A percentile compares a stretch with the other conserved stretches of the same genome.
Evolutionary conservation across 306 rosid genomes (phyloP).

Genomic region (Cicer cuneatum): DNA sequence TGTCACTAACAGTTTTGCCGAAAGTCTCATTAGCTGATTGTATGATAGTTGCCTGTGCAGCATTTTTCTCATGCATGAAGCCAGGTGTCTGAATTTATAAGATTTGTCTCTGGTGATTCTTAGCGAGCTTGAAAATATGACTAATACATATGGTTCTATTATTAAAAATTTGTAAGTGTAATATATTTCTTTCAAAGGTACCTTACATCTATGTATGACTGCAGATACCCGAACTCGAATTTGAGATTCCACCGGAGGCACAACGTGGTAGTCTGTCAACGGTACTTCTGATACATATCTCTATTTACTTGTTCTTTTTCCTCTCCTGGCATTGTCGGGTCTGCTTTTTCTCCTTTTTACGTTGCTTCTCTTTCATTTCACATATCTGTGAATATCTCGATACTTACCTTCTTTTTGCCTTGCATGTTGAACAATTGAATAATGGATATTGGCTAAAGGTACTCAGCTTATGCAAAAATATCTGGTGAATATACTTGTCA

Average conservation of each 20-base stretch:
- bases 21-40: conserved; percentile 1
- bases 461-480: not conserved
- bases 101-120: conserved; percentile 15
- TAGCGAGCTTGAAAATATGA: not conserved
- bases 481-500: conserved; percentile 1
- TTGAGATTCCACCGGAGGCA: conserved; percentile 96
- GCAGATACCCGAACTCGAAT: conserved; percentile 93
- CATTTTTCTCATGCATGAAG: conserved; percentile 23
- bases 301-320: conserved; percentile 18
- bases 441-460: conserved; percentile 8
- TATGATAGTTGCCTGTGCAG: not conserved
- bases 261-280: conserved; percentile 91
- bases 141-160: conserved; percentile 14
- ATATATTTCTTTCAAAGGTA: conserved; percentile 19
- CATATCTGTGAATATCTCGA: not conserved
- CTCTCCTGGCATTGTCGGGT: conserved; percentile 3
- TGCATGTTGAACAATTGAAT: not conserved
- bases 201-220: conserved; percentile 39
- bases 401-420: not conserved
- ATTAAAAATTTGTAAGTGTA: conserved; percentile 21
- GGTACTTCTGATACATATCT: conserved; percentile 54
- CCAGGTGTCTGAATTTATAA: not conserved
- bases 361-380: conserved; percentile 14
- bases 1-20: not conserved
- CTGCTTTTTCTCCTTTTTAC: not conserved